phyloP scores from a whole-genome alignment of 495 filamentous ascomycete genomes.

The Aeminium ludgeri region DNA sequence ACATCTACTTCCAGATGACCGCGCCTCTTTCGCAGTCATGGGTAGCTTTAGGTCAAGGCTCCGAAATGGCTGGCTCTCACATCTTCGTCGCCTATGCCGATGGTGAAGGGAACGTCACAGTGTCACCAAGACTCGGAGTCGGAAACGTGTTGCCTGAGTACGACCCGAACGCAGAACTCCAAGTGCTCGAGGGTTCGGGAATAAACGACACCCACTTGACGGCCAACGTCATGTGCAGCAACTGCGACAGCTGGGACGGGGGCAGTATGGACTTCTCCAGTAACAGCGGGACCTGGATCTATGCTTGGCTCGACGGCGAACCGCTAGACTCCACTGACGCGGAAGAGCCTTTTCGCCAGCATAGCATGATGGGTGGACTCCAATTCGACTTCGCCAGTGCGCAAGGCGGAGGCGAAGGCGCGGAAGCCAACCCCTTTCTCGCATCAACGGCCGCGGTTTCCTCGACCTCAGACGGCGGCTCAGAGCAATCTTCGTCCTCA shows the following conservation, averaged over 20 bases:
- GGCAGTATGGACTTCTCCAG: conserved; percentile 29
- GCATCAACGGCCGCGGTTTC: conserved; percentile 61
- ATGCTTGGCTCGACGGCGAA: conserved; percentile 40
- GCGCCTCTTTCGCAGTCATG: conserved; percentile 22
- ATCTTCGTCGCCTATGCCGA: conserved; percentile 27
- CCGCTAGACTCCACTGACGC: conserved; percentile 36
- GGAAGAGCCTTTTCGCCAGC: conserved; percentile 36
- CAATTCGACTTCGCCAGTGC: conserved; percentile 38
- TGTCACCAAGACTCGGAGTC: conserved; percentile 21
- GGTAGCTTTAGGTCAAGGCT: conserved; percentile 25
- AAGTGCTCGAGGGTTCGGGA: conserved; percentile 23
- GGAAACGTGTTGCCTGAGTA: conserved; percentile 18
- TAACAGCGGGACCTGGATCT: conserved; percentile 44
- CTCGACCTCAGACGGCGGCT: not conserved
- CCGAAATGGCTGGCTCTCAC: conserved; percentile 21
- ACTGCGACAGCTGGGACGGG: conserved; percentile 39
- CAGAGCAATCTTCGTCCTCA: no score
- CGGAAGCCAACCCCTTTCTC: conserved; percentile 38
- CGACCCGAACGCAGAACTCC: conserved; percentile 17
- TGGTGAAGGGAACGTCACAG: conserved; percentile 24
- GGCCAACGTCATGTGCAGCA: conserved; percentile 29
- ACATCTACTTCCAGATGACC: conserved; percentile 26
- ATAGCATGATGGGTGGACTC: conserved; percentile 38
- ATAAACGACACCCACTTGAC: conserved; percentile 22
- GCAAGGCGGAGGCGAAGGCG: conserved; percentile 31